Conservation (phyloP, 768 basidiomycete genomes). For the Leucocoprinus sp. region DNA sequence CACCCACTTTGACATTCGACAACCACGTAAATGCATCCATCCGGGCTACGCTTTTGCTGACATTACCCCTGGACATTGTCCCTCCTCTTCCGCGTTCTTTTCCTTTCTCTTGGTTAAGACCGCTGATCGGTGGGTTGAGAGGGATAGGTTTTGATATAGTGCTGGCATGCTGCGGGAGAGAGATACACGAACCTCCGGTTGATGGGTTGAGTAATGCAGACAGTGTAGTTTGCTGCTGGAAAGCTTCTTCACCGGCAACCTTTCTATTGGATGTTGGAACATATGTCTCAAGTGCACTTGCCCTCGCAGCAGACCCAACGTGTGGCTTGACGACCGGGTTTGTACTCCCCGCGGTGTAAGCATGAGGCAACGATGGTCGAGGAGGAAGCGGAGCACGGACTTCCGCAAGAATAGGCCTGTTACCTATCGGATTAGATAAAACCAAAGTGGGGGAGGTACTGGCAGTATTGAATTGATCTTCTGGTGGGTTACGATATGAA, state of each 20-base stretch:
- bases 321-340: conserved; percentile 25
- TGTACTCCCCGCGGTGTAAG: conserved; percentile 1
- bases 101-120: no score
- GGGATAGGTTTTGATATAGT: no score
- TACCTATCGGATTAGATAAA: conserved; percentile 61
- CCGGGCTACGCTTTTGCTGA: conserved; percentile 38
- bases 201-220: no score
- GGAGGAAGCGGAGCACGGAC: conserved; percentile 47
- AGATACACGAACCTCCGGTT: no score
- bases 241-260: no score
- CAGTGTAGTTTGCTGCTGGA: no score
- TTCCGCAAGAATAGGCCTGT: conserved; percentile 61
- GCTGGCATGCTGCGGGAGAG: no score
- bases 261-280: no score
- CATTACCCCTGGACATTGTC: conserved; percentile 42
- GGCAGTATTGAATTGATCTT: conserved; percentile 22
- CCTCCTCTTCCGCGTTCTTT: conserved; percentile 20
- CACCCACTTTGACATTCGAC: conserved; percentile 57
- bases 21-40: conserved; percentile 71
- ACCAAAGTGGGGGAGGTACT: conserved; percentile 29
- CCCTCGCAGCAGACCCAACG: conserved; percentile 16
- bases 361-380: neutral
- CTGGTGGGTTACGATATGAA: conserved; percentile 54
- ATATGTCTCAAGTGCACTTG: no score
- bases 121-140: no score